These are phyloP conservation scores for Osmanthus fragrans DNA, from an alignment of 257 asterid genomes.

Conservation along the genomic window DNA sequence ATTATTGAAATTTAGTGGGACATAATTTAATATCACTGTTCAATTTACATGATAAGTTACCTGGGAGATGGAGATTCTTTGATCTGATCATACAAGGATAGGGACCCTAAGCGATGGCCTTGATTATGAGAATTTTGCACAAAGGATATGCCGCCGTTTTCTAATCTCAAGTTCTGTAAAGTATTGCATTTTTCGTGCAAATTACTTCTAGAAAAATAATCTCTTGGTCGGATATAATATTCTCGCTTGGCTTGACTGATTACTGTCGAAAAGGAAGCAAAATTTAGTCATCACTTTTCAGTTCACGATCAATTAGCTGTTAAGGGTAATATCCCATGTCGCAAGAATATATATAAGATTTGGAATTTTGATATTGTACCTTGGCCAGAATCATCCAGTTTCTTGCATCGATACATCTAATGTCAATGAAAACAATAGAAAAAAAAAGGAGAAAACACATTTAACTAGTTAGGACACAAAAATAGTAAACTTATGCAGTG, in stretches of 20 bases:
- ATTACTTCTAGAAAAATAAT: conserved; percentile 32
- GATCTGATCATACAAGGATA: conserved; percentile 11
- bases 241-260: conserved; percentile 56
- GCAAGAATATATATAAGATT: background rate
- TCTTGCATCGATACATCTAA: conserved; percentile 93
- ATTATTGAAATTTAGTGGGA: background rate
- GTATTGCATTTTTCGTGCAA: conserved; percentile 41
- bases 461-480: too few species aligned
- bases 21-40: too few species aligned
- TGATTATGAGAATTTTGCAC: conserved; percentile 24
- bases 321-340: too few species aligned
- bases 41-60: conserved; percentile 23
- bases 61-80: conserved; percentile 39
- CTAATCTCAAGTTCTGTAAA: conserved; percentile 51
- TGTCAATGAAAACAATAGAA: conserved; percentile 1
- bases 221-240: conserved; percentile 44
- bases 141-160: conserved; percentile 57
- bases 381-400: conserved; percentile 83
- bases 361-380: conserved; percentile 37
- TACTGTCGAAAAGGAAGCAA: conserved; percentile 41
- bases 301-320: too few species aligned
- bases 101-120: conserved; percentile 4
- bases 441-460: background rate
- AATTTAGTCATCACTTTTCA: background rate
- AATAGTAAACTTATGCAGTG: too few species aligned